Evolutionary conservation across 1,284 basidiomycete genomes (phyloP), one percentile per base, ranked within the genome.

Genomic region (Sphagnurus paluster): DNA sequence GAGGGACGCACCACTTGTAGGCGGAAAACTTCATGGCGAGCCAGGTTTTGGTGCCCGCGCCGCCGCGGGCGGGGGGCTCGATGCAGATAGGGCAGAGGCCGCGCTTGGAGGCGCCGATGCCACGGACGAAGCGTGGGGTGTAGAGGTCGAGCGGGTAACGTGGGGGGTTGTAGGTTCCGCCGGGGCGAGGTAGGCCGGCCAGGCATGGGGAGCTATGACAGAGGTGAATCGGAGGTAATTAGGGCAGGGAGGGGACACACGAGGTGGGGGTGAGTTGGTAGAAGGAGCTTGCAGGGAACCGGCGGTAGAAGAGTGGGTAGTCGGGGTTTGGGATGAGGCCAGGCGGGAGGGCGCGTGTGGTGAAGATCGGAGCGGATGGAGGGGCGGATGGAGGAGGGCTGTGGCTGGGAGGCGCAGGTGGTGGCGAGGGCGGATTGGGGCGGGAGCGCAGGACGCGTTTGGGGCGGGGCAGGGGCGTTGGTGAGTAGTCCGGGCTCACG

Each of bases 31-130:
- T 90, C 79, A 82, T 90, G 1, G 80, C 77, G 17, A 90, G 64
- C 86, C 89, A 90, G 24, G 84, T 55, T 28, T 72, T 71, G 56
- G 75, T 77, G 5, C 78, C 78, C 49, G 77, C 76, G 0, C 89
- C 87, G 1, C 87, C 87, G 9, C 87, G 74, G 32, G 67, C 68
- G 5, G 60, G 61, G 24, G 69, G 60, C 64, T 91, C 88, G 34
- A 80, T 64, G 58, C 90, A 92, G 34, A 91, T 77, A 0, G 89
- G 87, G 57, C 90, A 92, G 23, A 90, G 56, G 1, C 89, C 90
- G 0, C 83, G 75, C 66, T 92, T 91, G 9, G 78, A 73, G 0
- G 66, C 64, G 4, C 87, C 87, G 33, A 71, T 74, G 8, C 89
- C 90, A 56, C 78, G 82, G 36, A 88, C 84, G 54, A 87, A 87